phyloP scores from a whole-genome alignment of 1,284 basidiomycete species.

The Microbotryum lychnidis-dioicae region DNA sequence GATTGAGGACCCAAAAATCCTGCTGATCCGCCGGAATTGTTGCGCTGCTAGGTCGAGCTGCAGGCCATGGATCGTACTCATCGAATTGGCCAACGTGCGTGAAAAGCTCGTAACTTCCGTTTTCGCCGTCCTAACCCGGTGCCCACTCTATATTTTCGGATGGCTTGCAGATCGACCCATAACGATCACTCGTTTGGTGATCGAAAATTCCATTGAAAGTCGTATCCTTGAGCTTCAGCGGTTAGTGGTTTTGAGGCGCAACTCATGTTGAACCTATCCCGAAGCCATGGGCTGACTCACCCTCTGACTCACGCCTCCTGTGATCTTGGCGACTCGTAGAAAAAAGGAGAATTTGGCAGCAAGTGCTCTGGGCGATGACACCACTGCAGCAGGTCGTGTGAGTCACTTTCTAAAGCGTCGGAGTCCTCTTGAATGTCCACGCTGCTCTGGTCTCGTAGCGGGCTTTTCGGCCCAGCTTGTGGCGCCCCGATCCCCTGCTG shows the following conservation, averaged over 20 bases:
- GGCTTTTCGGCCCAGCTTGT: too few species aligned
- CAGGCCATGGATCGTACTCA: conserved; percentile 91
- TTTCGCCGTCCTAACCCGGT: background rate
- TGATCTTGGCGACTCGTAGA: conserved; percentile 77
- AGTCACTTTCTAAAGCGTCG: background rate
- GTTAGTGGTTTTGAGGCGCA: too few species aligned
- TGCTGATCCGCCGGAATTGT: conserved; percentile 39
- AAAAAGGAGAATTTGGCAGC: conserved; percentile 53
- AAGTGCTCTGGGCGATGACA: conserved; percentile 26
- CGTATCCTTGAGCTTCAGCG: too few species aligned
- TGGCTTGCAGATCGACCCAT: conserved; percentile 79
- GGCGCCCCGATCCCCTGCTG: too few species aligned
- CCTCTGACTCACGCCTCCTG: too few species aligned
- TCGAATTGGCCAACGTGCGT: conserved; percentile 32
- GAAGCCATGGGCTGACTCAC: too few species aligned
- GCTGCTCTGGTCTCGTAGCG: too few species aligned
- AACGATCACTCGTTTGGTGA: conserved; percentile 82
- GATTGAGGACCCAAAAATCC: background rate
- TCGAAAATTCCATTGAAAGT: conserved; percentile 69
- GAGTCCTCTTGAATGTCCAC: too few species aligned
- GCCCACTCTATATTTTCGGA: background rate
- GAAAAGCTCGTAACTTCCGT: background rate
- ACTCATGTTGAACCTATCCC: too few species aligned
- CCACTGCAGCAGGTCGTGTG: background rate
- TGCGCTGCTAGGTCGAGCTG: conserved; percentile 34